Base-by-base conservation (phyloP, 352 stramenopile species). In the Phytophthora capsici region DNA sequence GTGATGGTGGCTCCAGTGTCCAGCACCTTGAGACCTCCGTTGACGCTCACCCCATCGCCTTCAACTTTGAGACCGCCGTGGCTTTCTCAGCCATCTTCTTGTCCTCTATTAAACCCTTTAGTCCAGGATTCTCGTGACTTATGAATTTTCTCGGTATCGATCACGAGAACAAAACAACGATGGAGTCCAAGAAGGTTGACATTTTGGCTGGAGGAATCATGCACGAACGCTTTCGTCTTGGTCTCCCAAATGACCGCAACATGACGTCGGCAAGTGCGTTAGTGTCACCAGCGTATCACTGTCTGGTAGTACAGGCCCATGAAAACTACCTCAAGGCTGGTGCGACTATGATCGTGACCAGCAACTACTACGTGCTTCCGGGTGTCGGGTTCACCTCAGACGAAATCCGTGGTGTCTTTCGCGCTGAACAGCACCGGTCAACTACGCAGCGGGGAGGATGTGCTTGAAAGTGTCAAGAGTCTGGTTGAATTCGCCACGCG, bases 211-310 rank as follows among this genome's bases (percentile, higher is more conserved):
- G 90, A 40, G 86, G 88, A 12, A 91, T 89, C n/a, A 83, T 81
- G 38, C 89, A 98, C 63, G 93, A 98, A 71, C 71, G 98, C 14
- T 91, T 97, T 68, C 78, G 75, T 47, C 75, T 67, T 13, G 89
- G 89, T 0, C 69, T 98, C 30, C 77, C 84, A 0, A 95, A 98
- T 59, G 90, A 98, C 73, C 86, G 90, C 51, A 96, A 95, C 75
- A 94, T 95, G 65, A 90, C 93, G 66, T 94, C 88, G 41, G 91
- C 93, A 1, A 91, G 80, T 57, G n/a, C n/a, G n/a, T n/a, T n/a
- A n/a, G n/a, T n/a, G n/a, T n/a, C n/a, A n/a, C n/a, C n/a, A n/a
- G n/a, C n/a, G n/a, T n/a, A n/a, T n/a, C n/a, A n/a, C n/a, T n/a
- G n/a, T n/a, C n/a, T n/a, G n/a, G n/a, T n/a, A n/a, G n/a, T n/a